Conservation (phyloP, 2,329 filamentous ascomycete species). For the Colletotrichum coccodes region DNA sequence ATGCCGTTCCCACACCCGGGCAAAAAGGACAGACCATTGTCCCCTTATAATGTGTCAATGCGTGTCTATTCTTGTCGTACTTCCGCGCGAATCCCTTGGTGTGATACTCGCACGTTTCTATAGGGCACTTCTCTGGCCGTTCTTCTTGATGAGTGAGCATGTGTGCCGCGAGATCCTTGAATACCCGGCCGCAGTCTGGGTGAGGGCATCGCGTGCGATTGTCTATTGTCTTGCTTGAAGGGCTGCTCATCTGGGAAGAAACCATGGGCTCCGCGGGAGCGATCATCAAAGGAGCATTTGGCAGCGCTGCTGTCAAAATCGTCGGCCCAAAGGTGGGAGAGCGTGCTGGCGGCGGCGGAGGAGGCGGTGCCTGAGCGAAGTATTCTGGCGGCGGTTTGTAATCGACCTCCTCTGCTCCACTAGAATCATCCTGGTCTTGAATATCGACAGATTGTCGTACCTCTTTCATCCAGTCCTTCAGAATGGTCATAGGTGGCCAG, state of each 20-base stretch:
- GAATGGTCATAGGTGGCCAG: slow-evolving; percentile 66
- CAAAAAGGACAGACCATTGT: slow-evolving; percentile 99
- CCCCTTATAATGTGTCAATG: slow-evolving; percentile 95
- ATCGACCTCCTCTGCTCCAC: slow-evolving; percentile 59
- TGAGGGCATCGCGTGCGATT: slow-evolving; percentile 64
- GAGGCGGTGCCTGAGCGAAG: slow-evolving; percentile 17
- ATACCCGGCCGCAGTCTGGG: slow-evolving; percentile 67
- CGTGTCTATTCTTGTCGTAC: slow-evolving; percentile 98
- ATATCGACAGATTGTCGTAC: slow-evolving; percentile 60
- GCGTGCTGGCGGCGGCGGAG: slow-evolving; percentile 12
- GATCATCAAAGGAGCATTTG: slow-evolving; percentile 10
- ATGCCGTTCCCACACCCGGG: slow-evolving; percentile 84
- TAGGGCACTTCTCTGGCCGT: slow-evolving; percentile 95
- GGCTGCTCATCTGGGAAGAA: slow-evolving; percentile 37
- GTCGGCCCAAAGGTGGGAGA: slow-evolving; percentile 18
- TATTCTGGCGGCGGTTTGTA: slow-evolving; percentile 30
- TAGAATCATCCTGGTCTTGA: slow-evolving; percentile 58
- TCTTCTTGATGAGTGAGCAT: slow-evolving; percentile 97
- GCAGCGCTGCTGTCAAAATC: slow-evolving; percentile 19
- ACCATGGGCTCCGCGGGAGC: slow-evolving; percentile 13
- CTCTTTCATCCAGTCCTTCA: slow-evolving; percentile 71
- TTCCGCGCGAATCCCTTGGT: slow-evolving; percentile 94
- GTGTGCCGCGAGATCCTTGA: slow-evolving; percentile 81
- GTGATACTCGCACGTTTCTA: slow-evolving; percentile 92
- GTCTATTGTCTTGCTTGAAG: slow-evolving; percentile 45